phyloP scores from a whole-genome alignment of 1,284 basidiomycete species.

The Chondrostereum purpureum region DNA sequence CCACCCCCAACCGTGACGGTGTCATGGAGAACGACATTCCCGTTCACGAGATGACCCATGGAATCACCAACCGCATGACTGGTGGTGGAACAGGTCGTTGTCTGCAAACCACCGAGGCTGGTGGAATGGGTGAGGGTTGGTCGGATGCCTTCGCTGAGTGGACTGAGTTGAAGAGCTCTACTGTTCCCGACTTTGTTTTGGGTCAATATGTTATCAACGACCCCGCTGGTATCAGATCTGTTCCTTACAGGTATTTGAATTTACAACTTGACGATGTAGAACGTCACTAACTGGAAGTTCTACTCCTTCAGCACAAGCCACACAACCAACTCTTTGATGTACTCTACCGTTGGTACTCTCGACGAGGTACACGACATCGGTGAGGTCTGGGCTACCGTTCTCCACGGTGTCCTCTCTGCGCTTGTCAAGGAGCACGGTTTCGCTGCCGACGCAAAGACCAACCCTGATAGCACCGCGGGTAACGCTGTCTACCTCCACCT shows the following conservation, averaged over 20 bases:
- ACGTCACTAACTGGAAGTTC: too few species aligned
- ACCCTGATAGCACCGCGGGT: conserved; percentile 34
- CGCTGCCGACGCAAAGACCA: conserved; percentile 29
- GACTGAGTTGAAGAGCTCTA: background rate
- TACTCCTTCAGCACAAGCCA: conserved; percentile 11
- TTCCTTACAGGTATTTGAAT: too few species aligned
- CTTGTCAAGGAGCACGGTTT: conserved; percentile 37
- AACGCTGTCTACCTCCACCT: conserved; percentile 42
- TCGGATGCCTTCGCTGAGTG: conserved; percentile 46
- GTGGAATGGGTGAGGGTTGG: too few species aligned
- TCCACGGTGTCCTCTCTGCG: conserved; percentile 43
- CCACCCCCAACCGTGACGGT: conserved; percentile 17
- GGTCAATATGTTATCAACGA: conserved; percentile 28
- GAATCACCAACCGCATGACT: conserved; percentile 32
- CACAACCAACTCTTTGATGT: conserved; percentile 6
- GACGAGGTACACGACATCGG: too few species aligned
- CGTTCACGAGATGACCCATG: too few species aligned
- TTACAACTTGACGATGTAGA: too few species aligned
- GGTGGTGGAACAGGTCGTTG: conserved; percentile 42
- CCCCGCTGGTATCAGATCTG: conserved; percentile 11
- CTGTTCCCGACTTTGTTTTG: conserved; percentile 28
- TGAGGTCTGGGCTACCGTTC: conserved; percentile 46
- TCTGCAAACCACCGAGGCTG: conserved; percentile 44
- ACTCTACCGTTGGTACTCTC: conserved; percentile 1
- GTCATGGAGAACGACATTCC: too few species aligned